These are phyloP conservation scores for Fusarium sororula DNA, from an alignment of 2,329 filamentous ascomycete genomes.

Conservation along the genomic window DNA sequence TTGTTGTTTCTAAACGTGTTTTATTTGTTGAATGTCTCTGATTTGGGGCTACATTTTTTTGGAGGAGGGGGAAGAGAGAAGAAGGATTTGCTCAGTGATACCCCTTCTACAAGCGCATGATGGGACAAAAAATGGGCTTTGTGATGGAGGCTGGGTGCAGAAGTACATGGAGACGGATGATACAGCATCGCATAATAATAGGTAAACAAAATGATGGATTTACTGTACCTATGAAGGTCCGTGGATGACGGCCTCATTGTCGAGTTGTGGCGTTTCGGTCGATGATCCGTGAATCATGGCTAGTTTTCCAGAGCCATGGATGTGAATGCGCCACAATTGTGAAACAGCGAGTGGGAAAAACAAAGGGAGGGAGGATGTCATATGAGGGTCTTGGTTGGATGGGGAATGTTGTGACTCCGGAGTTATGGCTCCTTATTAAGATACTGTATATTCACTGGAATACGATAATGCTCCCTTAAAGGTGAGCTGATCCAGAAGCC, in stretches of 20 bases:
- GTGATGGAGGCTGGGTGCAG: constrained; percentile 2
- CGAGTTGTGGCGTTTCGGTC: constrained; percentile 2
- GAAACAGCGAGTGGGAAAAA: constrained; percentile 5
- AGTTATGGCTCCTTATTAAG: neutral
- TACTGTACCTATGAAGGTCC: neutral
- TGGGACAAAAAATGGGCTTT: constrained; percentile 9
- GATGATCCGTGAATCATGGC: neutral
- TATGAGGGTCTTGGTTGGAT: constrained; percentile 15
- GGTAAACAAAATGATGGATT: constrained; percentile 5
- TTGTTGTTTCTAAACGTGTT: constrained; percentile 19
- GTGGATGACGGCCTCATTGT: neutral
- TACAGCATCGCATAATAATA: constrained; percentile 23
- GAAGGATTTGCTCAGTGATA: constrained; percentile 11
- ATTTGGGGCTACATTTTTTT: constrained; percentile 15
- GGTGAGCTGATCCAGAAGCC: neutral
- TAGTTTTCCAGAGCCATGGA: constrained; percentile 8
- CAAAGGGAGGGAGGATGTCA: constrained; percentile 9
- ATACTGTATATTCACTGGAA: neutral
- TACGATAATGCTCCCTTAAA: neutral
- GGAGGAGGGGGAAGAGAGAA: neutral
- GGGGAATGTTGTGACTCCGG: neutral
- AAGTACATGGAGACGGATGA: constrained; percentile 4
- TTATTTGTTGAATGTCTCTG: constrained; percentile 31
- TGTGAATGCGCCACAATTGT: constrained; percentile 16
- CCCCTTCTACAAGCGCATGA: constrained; percentile 8